Evolutionary conservation across 1,139 yeast genomes (phyloP).

Genomic region (Kurtzmaniella natalensis): DNA sequence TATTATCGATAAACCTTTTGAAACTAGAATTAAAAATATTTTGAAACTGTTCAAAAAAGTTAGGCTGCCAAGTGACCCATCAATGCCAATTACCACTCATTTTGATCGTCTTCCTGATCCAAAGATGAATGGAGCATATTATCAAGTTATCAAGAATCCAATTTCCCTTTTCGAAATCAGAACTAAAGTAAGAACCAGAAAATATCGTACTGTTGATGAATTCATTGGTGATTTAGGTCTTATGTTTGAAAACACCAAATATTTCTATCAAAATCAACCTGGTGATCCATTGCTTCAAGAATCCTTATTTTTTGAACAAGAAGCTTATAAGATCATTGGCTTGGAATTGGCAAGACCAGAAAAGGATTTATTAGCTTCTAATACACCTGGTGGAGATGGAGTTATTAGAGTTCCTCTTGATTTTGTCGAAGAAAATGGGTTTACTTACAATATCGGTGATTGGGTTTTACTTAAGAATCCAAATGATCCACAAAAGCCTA

Average conservation of each 20-base stretch:
- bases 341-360: constrained; percentile 80
- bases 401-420: constrained; percentile 73
- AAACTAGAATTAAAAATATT: constrained; percentile 83
- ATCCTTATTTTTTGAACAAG: constrained; percentile 56
- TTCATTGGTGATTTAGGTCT: constrained; percentile 73
- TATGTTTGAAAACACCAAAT: constrained; percentile 72
- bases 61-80: constrained; percentile 47
- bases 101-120: constrained; percentile 84
- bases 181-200: constrained; percentile 81
- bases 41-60: constrained; percentile 77
- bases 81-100: constrained; percentile 46
- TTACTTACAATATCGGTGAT: constrained; percentile 80
- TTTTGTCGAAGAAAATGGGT: constrained; percentile 66
- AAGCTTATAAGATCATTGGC: constrained; percentile 56
- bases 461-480: constrained; percentile 89
- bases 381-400: constrained; percentile 52
- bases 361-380: constrained; percentile 67
- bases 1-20: constrained; percentile 89
- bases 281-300: constrained; percentile 55
- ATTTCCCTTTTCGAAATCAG: constrained; percentile 79
- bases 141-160: constrained; percentile 60
- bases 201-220: constrained; percentile 68
- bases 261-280: constrained; percentile 53
- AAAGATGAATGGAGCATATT: constrained; percentile 63
- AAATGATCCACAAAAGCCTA: constrained; percentile 84